A percentile compares a stretch with the other conserved stretches of the same genome.
phyloP scores from a whole-genome alignment of 192 early-diverging fungal species.

The Coemansia sp. region DNA sequence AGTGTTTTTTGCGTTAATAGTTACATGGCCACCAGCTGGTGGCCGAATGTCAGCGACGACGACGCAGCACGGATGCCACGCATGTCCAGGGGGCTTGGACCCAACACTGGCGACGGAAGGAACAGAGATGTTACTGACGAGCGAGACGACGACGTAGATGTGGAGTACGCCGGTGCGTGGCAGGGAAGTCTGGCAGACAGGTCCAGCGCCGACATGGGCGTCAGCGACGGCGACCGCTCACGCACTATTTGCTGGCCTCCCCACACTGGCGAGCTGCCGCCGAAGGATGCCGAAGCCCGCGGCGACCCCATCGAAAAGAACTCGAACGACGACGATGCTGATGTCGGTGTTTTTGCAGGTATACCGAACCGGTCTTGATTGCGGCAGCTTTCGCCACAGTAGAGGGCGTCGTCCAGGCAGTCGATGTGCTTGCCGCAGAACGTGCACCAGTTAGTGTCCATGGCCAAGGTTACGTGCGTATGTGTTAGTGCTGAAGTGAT shows the following conservation, averaged over 20 bases:
- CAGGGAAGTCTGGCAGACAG: conserved; percentile 39
- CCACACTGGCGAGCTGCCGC: conserved; percentile 18
- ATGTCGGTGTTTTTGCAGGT: neutral
- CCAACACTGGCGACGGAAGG: conserved; percentile 28
- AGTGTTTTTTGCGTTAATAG: neutral
- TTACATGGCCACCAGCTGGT: conserved; percentile 46
- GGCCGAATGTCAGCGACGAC: conserved; percentile 38
- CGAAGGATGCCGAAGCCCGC: conserved; percentile 16
- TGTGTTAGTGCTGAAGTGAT: neutral
- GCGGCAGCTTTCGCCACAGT: conserved; percentile 47
- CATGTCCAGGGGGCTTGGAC: conserved; percentile 32
- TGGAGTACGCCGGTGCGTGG: conserved; percentile 47
- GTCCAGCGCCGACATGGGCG: conserved; percentile 42
- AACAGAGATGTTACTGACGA: conserved; percentile 9
- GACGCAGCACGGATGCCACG: conserved; percentile 18
- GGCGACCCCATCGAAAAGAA: conserved; percentile 29
- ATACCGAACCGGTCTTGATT: conserved; percentile 14
- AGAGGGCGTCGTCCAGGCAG: conserved; percentile 39
- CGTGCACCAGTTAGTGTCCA: conserved; percentile 53
- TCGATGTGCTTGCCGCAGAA: conserved; percentile 52
- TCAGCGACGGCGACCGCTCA: conserved; percentile 47
- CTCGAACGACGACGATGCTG: conserved; percentile 23
- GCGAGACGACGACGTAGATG: conserved; percentile 20
- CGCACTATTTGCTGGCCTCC: conserved; percentile 19
- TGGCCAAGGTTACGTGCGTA: conserved; percentile 11